Evolutionary conservation across 176 grass and related monocot species (phyloP), one percentile per base, ranked within the genome.

Genomic region (Neostapfia colusana): DNA sequence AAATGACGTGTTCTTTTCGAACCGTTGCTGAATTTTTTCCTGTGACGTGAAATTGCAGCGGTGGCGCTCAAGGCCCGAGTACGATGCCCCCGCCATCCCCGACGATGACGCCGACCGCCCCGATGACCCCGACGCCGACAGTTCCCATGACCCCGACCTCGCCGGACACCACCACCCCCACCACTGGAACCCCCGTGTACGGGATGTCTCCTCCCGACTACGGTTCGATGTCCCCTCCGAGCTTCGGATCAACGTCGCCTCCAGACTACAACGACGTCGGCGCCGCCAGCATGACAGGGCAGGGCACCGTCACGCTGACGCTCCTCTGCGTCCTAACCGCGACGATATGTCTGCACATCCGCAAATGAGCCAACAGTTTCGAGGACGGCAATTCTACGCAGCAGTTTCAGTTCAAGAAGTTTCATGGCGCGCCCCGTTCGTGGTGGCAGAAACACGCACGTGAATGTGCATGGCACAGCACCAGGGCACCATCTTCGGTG

Each of bases 251-350:
- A n/a, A 49, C 50, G 13, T 84, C 86, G 2, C 86, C 86, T 7
- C 86, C 86, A 7, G 86, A 88, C 53, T 84, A 88, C 81, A 57
- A 28, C 56, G 86, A 88, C 77, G 65, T 84, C 77, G 81, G 81
- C 39, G 71, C 81, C 44, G 81, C 86, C 23, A 34, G 64, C 6
- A 5, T 66, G 7, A 49, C n/a, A 40, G 57, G 56, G 4, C 78
- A 55, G 16, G 56, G 56, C 46, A 48, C 28, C 15, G 64, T 46
- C 5, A 57, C 48, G 64, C 16, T 80, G 28, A 71, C 77, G 6
- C 21, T 88, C 13, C 27, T 80, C 16, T 76, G 76, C 86, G 40
- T 76, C 81, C 65, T 88, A 0, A 18, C 64, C 27, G 70, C 76
- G 17, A 71, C 76, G 40, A 6, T 88, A 24, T 71, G 57, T 4